phyloP scores from a whole-genome alignment of 768 basidiomycete species.

The Tricholoma bakamatsutake region DNA sequence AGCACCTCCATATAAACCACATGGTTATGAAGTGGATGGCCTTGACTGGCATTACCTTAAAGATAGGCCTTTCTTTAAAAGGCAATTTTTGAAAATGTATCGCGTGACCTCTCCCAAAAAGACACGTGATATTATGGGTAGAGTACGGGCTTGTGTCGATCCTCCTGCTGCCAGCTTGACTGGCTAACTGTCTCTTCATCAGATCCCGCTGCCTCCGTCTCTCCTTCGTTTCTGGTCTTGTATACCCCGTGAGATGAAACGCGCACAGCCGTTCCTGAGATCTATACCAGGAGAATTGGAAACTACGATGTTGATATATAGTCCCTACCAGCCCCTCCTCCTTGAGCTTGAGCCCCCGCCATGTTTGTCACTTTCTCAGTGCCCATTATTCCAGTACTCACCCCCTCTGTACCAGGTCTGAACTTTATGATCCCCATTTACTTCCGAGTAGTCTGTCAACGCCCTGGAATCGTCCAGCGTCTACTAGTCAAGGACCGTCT shows the following conservation, averaged over 20 bases:
- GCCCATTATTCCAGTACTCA: not conserved
- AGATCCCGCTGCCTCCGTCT: not conserved
- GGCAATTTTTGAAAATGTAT: no score
- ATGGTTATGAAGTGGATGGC: no score
- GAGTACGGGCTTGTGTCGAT: no score
- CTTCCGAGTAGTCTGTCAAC: not conserved
- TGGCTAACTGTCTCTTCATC: not conserved
- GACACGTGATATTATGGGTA: no score
- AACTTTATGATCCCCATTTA: conserved; percentile 1
- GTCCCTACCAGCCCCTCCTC: not conserved
- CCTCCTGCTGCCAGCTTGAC: no score
- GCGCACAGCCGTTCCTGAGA: not conserved
- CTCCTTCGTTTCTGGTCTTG: not conserved
- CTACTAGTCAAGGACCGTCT: not conserved
- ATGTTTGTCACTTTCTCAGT: not conserved
- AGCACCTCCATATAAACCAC: no score
- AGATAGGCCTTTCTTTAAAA: no score
- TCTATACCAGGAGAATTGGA: not conserved
- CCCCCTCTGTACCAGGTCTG: not conserved
- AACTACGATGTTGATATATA: not conserved
- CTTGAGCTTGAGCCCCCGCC: not conserved
- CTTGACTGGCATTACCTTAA: no score
- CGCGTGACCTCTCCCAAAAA: no score
- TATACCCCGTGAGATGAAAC: not conserved
- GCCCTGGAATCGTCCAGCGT: not conserved